These are phyloP conservation scores for Plasmodium ovale DNA, from an alignment of 169 alveolate species.

Conservation along the genomic window DNA sequence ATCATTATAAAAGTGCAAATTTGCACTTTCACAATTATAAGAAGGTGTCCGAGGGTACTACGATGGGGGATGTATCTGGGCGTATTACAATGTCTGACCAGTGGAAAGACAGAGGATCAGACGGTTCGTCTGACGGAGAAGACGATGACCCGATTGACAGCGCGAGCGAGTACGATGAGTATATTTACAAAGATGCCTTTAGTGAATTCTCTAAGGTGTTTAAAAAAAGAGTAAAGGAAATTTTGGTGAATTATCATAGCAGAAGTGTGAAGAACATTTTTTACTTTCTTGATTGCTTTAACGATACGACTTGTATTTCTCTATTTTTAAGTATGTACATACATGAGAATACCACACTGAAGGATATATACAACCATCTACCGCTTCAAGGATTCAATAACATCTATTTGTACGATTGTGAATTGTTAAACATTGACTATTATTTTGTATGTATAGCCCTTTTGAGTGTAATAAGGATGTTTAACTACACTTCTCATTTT, in stretches of 20 bases:
- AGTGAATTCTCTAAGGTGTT: constrained; percentile 19
- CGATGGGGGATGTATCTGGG: too few relatives aligned
- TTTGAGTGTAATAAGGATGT: constrained; percentile 14
- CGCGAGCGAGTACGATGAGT: constrained; percentile 36
- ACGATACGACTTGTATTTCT: constrained; percentile 15
- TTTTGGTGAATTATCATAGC: constrained; percentile 3
- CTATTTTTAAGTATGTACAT: constrained; percentile 39
- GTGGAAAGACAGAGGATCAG: neutral
- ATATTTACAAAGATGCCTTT: constrained; percentile 35
- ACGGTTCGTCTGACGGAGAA: neutral
- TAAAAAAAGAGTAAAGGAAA: constrained; percentile 22
- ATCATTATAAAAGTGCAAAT: constrained; percentile 21
- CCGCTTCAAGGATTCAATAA: constrained; percentile 36
- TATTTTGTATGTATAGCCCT: constrained; percentile 29
- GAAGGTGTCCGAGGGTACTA: constrained; percentile 6
- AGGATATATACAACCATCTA: constrained; percentile 18
- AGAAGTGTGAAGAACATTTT: constrained; percentile 28
- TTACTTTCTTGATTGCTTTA: constrained; percentile 32
- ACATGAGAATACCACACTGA: constrained; percentile 15
- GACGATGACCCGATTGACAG: neutral
- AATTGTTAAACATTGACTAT: constrained; percentile 29
- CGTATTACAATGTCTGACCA: neutral
- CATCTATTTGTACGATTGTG: constrained; percentile 39
- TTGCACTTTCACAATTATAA: constrained; percentile 55
- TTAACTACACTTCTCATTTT: constrained; percentile 29